Evolutionary conservation across 1,284 basidiomycete genomes (phyloP).

Genomic region (Puccinia polysora): DNA sequence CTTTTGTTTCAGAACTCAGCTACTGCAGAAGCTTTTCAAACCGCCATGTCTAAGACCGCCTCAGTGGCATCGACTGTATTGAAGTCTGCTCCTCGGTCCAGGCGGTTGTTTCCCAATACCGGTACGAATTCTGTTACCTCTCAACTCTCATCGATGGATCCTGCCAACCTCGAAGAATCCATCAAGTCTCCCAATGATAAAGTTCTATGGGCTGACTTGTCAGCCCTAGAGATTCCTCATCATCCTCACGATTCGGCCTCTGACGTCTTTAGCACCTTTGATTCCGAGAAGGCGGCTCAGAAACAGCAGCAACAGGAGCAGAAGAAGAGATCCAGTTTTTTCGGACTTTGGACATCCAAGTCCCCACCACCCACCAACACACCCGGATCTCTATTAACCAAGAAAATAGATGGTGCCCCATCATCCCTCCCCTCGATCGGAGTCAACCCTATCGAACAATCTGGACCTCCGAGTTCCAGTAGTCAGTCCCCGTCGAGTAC

Average conservation of each 20-base stretch:
- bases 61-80: conserved; percentile 8
- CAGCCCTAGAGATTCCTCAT: conserved; percentile 5
- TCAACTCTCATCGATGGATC: conserved; percentile 1
- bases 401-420: neutral
- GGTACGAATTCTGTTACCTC: neutral
- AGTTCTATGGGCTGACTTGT: conserved; percentile 13
- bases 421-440: neutral
- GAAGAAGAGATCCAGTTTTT: conserved; percentile 23
- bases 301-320: conserved; percentile 5
- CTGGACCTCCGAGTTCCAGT: neutral
- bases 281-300: neutral
- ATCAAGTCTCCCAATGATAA: neutral
- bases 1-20: neutral
- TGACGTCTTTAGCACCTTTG: neutral
- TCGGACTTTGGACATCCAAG: conserved; percentile 28
- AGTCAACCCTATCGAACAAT: neutral
- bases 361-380: neutral
- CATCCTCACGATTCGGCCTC: conserved; percentile 1
- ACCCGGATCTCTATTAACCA: conserved; percentile 6
- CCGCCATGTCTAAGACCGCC: conserved; percentile 27
- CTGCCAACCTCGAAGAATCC: neutral
- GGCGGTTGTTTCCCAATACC: conserved; percentile 1
- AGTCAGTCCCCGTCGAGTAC: neutral
- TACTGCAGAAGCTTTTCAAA: conserved; percentile 10
- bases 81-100: conserved; percentile 16